Evolutionary conservation across 768 basidiomycete genomes (phyloP), one percentile per base, ranked within the genome.

Genomic region (Kwoniella shandongensis): DNA sequence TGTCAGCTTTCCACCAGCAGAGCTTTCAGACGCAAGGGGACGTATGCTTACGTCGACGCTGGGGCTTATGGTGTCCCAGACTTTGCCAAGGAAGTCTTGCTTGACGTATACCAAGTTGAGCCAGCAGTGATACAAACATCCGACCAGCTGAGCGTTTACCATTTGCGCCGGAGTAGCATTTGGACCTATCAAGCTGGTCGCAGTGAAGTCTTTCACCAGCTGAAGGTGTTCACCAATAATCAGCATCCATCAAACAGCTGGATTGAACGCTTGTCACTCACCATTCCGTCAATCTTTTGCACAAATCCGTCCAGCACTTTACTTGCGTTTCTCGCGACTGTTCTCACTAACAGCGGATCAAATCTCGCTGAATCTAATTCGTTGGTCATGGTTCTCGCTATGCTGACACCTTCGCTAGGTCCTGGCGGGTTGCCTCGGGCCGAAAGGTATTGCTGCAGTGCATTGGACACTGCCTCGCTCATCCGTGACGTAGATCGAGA

Each of bases 321-420:
- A 10, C 81, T 81, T 0, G 83, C 85, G 69, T 84, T 86, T 74
- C 85, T 86, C 13, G 92, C 89, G 7, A 96, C 86, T 5, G 85
- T 81, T 57, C 82, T 83, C 11, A 90, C 84, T 13, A 99, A 79
- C 35, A 98, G 74, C 0, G 94, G 94, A 77, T 99, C 96, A 72
- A 94, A 96, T 60, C 86, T 82, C 13, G 91, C 91, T 1, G 90
- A 85, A 75, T 97, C 92, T 4, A 99, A 83, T 69, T 98, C 96
- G 73, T 98, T 98, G 25, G 85, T 84, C 20, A 93, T 80, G 1
- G 83, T 81, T 10, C 96, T 81, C 1, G 88, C 86, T 17, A 92
- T 80, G 50, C 84, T 85, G 2, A 85, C 77, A 12, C 89, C 96
- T 52, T 97, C 92, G 36, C 80, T 82, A 27, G 84, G 79, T 0